Evolutionary conservation across 208 protist genomes (phyloP), one percentile per base, ranked within the genome.

Genomic region (Trypanosoma mega): DNA sequence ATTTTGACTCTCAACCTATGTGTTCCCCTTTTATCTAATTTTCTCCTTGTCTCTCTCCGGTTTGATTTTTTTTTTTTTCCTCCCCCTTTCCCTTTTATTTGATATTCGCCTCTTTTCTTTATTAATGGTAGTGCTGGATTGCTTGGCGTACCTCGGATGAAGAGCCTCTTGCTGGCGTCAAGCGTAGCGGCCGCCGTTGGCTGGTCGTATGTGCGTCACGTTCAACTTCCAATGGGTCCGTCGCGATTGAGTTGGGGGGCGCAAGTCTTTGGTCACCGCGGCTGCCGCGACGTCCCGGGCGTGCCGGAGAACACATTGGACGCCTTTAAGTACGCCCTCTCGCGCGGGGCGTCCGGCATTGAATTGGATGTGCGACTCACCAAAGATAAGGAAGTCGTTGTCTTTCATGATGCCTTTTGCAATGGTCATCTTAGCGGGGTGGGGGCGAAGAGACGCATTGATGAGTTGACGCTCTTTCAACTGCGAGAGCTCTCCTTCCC

Each of bases 241-340:
- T 76, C 75, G 9, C 80, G 88, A 14, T 65, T 92, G 48, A 63
- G 75, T 31, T 95, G 88, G 88, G 78, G 81, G 27, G 75, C 63
- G 51, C 65, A 67, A 20, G 88, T 95, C 46, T 92, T 96, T 69
- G 90, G 90, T n/a, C 90, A 96, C 61, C 85, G 90, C 52, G 90
- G 90, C 48, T 93, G 87, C 72, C 70, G 87, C 21, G 43, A 64
- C 26, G 78, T 94, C 20, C 68, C 59, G 2, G 80, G 80, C 14
- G 82, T 85, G 8, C 87, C 87, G 1, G 87, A 96, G 67, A 96
- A 96, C 67, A 94, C 90, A 20, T 59, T 96, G 20, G 71, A 76
- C n/a, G 87, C 90, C 16, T 93, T 92, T 54, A 75, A 84, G 74
- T 91, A 93, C 65, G 87, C 87, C 3, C 72, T 91, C 33, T 75